A percentile compares a stretch with the other conserved stretches of the same genome.
Evolutionary conservation across 768 basidiomycete species (phyloP).

Genomic region (Pholiota conissans): DNA sequence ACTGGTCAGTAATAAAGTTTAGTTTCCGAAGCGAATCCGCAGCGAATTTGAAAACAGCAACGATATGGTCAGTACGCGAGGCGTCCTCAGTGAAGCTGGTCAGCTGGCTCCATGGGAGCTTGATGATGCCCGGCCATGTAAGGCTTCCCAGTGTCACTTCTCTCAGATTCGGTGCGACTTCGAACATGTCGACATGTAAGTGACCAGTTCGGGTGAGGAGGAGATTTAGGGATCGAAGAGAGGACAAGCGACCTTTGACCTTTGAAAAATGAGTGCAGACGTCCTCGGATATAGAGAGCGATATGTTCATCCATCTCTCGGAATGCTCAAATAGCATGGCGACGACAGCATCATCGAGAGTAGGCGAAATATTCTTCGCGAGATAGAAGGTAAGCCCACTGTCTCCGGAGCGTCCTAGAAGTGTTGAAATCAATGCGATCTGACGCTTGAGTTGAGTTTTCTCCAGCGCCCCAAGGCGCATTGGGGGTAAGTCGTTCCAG

Average conservation of each 20-base stretch:
- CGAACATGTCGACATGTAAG: conserved; percentile 14
- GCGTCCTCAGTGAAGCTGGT: conserved; percentile 12
- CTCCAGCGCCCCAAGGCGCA: conserved; percentile 2
- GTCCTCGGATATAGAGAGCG: conserved; percentile 11
- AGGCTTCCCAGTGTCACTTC: conserved; percentile 9
- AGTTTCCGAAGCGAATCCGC: conserved; percentile 5
- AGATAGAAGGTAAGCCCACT: conserved; percentile 10
- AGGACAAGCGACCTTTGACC: conserved; percentile 15
- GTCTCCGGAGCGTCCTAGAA: conserved; percentile 13
- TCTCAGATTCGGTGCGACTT: conserved; percentile 12
- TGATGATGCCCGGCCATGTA: conserved; percentile 6
- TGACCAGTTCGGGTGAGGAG: conserved; percentile 4
- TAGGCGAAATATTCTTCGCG: background rate
- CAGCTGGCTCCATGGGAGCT: conserved; percentile 18
- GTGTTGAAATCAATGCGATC: conserved; percentile 4
- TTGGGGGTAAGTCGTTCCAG: conserved; percentile 1
- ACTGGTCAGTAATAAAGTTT: conserved; percentile 11
- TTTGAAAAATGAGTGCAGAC: conserved; percentile 11
- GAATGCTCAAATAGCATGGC: conserved; percentile 14
- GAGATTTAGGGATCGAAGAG: conserved; percentile 12
- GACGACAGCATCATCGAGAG: conserved; percentile 8
- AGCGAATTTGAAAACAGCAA: background rate
- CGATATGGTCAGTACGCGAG: conserved; percentile 6
- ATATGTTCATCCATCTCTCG: conserved; percentile 16
- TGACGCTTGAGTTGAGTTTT: conserved; percentile 2